Evolutionary conservation across 2,329 filamentous ascomycete species (phyloP), one percentile per base, ranked within the genome.

Genomic region (Pseudonectria foliicola): DNA sequence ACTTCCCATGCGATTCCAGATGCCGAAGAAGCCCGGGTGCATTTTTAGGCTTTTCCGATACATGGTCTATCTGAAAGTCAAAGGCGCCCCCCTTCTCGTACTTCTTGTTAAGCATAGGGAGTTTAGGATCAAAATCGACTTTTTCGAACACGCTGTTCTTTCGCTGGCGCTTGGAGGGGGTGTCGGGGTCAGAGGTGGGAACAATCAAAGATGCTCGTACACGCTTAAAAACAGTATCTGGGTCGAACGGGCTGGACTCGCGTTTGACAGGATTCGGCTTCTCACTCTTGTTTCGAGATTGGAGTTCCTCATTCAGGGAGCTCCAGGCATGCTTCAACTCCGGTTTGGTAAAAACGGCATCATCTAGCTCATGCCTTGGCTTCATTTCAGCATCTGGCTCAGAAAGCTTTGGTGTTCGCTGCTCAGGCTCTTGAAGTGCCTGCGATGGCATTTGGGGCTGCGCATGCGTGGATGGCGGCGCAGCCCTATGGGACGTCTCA

Each of bases 301-400:
- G 38, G 26, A 49, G 18, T 26, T 69, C 65, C 12, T 71, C 70
- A 18, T 56, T 59, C 18, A 73, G 54, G 11, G 64, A 69, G 50
- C 73, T 77, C 42, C 74, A 64, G 2, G 74, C 73, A 56, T 78
- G 73, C 40, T 68, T 70, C 25, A 78, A 53, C 43, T 78, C 73
- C 3, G 75, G 75, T 41, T 77, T 78, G n/a, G 72, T 63, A 45
- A 79, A 79, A 4, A 70, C 63, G 14, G 39, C 48, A 15, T 49
- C 43, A n/a, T 60, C 51, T 11, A 40, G 35, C n/a, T 49, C 45
- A 1, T 35, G 30, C n/a, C 46, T 46, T 12, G 40, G 25, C 25
- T 43, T 49, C 13, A 35, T 36, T 11, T 44, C 29, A 5, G 39
- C 33, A 11, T 38, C 33, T 14, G 41, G 38, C 12, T 49, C 42